A percentile compares a stretch with the other conserved stretches of the same genome.
Evolutionary conservation across 2,329 filamentous ascomycete genomes (phyloP).

Genomic region (Fusarium globosum): DNA sequence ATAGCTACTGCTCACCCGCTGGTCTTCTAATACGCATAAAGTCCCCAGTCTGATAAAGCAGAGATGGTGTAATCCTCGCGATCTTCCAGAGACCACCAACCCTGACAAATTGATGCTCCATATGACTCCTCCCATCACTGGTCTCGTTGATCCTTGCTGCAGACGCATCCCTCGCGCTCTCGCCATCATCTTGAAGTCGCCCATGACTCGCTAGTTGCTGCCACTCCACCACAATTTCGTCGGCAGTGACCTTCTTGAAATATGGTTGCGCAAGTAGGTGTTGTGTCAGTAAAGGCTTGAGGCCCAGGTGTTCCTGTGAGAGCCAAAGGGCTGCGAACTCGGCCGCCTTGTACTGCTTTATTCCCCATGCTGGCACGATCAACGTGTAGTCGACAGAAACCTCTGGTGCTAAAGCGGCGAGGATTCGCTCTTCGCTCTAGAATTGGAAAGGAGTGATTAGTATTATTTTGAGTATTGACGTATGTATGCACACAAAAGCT

Average conservation of each 20-base stretch:
- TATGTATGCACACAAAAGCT: too few relatives aligned
- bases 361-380: background rate
- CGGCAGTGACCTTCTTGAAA: background rate
- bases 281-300: background rate
- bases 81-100: background rate
- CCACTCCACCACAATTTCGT: background rate
- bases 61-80: background rate
- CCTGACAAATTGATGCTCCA: background rate
- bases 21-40: background rate
- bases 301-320: background rate
- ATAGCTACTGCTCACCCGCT: background rate
- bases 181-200: rapidly evolving
- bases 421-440: background rate
- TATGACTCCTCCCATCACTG: background rate
- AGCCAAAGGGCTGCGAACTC: background rate
- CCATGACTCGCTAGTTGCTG: background rate
- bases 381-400: background rate
- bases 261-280: background rate
- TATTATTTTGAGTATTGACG: too few relatives aligned
- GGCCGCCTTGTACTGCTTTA: background rate
- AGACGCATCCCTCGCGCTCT: background rate
- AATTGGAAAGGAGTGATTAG: too few relatives aligned
- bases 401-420: background rate
- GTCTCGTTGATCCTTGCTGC: background rate
- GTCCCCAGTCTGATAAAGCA: background rate